Evolutionary conservation across 345 rosid genomes (phyloP).

Genomic region (Isatis tinctoria): DNA sequence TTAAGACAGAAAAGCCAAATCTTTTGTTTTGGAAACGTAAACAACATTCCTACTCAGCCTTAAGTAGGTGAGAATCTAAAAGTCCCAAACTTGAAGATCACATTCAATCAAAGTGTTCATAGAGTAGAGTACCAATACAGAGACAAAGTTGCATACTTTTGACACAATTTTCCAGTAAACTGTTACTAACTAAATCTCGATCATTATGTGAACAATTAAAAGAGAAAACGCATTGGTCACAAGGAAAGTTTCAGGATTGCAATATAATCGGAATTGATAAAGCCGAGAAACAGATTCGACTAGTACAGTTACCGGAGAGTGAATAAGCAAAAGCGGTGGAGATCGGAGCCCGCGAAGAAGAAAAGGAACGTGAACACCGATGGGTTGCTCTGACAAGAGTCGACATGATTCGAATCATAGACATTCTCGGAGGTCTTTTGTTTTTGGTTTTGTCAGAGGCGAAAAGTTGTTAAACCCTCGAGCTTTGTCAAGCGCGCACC

Average conservation of each 20-base stretch:
- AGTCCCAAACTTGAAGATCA: background rate
- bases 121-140: background rate
- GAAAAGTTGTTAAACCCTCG: background rate
- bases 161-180: background rate
- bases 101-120: background rate
- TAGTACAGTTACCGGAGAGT: slow-evolving; percentile 36
- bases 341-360: slow-evolving; percentile 22
- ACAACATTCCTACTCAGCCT: background rate
- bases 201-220: background rate
- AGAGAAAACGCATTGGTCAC: background rate
- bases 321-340: slow-evolving; percentile 17
- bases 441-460: background rate
- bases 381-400: slow-evolving; percentile 36
- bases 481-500: background rate
- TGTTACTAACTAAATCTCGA: background rate
- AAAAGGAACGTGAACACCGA: slow-evolving; percentile 20
- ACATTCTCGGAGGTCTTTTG: slow-evolving; percentile 1
- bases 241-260: no score
- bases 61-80: background rate
- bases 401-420: slow-evolving; percentile 36
- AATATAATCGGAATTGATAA: background rate
- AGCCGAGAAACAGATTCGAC: background rate
- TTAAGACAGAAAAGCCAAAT: background rate
- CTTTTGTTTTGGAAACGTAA: background rate
- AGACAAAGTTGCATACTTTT: background rate